Evolutionary conservation across 768 basidiomycete genomes (phyloP).

Genomic region (Trichaptum fuscoviolaceum): DNA sequence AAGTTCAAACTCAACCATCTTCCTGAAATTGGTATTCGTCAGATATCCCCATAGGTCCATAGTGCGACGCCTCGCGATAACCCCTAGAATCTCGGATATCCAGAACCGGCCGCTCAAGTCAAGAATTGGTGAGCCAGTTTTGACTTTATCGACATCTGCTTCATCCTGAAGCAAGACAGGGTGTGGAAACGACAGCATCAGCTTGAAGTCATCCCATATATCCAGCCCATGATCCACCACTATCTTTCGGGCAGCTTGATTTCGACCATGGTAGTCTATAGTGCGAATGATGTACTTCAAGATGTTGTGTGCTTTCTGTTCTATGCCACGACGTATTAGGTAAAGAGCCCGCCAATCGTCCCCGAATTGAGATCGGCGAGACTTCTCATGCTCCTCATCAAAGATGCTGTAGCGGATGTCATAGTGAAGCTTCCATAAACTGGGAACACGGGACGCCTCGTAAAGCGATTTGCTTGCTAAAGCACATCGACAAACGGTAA

Average conservation of each 20-base stretch:
- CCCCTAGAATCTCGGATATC: slow-evolving; percentile 39
- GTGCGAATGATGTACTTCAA: slow-evolving; percentile 35
- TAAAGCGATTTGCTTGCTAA: slow-evolving; percentile 33
- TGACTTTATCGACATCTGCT: not conserved
- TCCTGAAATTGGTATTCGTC: not conserved
- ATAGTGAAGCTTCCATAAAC: slow-evolving; percentile 53
- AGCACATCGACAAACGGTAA: slow-evolving; percentile 37
- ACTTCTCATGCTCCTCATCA: slow-evolving; percentile 31
- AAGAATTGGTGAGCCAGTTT: not conserved
- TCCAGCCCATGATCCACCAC: slow-evolving; percentile 42
- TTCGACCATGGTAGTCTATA: slow-evolving; percentile 29
- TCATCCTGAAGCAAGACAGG: slow-evolving; percentile 24
- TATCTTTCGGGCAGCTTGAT: slow-evolving; percentile 33
- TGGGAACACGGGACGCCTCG: slow-evolving; percentile 35
- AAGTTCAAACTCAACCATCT: slow-evolving; percentile 8
- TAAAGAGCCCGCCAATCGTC: slow-evolving; percentile 47
- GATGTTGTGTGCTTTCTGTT: slow-evolving; percentile 34
- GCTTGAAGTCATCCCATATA: slow-evolving; percentile 48
- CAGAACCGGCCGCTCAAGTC: slow-evolving; percentile 42
- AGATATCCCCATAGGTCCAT: slow-evolving; percentile 33
- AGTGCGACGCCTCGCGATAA: slow-evolving; percentile 39
- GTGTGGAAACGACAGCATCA: slow-evolving; percentile 31
- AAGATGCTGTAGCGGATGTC: slow-evolving; percentile 40
- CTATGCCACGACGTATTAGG: slow-evolving; percentile 37
- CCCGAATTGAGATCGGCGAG: slow-evolving; percentile 23